Base-by-base conservation (phyloP, 345 rosid species). In the Euclidium syriacum region DNA sequence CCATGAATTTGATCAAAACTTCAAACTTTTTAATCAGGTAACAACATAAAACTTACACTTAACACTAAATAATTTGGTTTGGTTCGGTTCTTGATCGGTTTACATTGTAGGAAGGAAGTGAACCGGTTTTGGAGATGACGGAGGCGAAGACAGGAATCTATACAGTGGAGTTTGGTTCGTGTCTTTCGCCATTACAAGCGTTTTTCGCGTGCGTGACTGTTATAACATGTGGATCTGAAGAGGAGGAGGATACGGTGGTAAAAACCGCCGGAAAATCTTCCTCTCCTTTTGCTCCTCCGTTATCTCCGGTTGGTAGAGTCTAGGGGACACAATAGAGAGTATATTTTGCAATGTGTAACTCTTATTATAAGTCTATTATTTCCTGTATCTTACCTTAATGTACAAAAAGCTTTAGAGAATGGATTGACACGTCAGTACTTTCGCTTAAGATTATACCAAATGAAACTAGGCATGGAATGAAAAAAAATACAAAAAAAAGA, bases 241-340 rank as follows among this genome's bases (percentile, higher is more conserved):
- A 55, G 29, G 47, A 61, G 48, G 68, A 55, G 29, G 47, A 73
- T 30, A 26, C 72, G 44, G 76, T 79, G 23, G 66, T 70, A 19
- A 63, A 30, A 17, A 18, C 52, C 52, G 47, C 58, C 44, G 53
- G 47, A 3, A 64, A 50, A 50, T 33, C 54, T 7, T 33, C 55
- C 18, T 83, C 83, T 61, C 74, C 85, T 47, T 78, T 88, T 19
- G 70, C 69, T 72, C 95, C 95, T 1, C 95, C 97, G 2, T 70
- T 72, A 61, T 89, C 97, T 60, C 95, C 98, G 0, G 85, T 87
- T 27, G 90, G 94, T 46, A 83, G 98, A 60, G 94, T 79, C 30
- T 92, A 74, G 23, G 10, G 25, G 33, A 52, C 30, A 58, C 1
- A 23, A 10, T 7, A 24, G 10, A 41, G 39, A 33, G 48, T 40